Percentiles rank a stretch among this genome's conserved stretches.
These are phyloP conservation scores for Talaromyces trachyspermus DNA, from an alignment of 495 filamentous ascomycete species.

Conservation along the genomic window DNA sequence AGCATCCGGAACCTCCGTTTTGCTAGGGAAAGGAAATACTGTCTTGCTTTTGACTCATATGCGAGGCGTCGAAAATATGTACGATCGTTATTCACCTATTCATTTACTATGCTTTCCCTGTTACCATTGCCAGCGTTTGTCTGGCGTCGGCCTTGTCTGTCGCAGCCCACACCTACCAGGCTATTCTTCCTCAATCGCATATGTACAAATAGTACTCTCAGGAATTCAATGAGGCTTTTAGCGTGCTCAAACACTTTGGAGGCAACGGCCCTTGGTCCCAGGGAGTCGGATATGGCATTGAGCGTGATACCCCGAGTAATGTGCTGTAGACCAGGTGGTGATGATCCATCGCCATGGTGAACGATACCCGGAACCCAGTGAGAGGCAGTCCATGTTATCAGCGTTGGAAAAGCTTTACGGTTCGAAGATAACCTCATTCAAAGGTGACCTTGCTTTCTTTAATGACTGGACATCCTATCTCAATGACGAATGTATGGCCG, in stretches of 20 bases:
- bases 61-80: no score
- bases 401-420: slow-evolving; percentile 15
- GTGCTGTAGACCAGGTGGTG: slow-evolving; percentile 20
- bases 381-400: slow-evolving; percentile 10
- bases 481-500: slow-evolving; percentile 21
- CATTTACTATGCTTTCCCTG: no score
- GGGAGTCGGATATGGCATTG: slow-evolving; percentile 13
- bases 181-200: no score
- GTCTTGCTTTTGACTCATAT: no score
- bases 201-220: no score
- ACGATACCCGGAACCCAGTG: slow-evolving; percentile 35
- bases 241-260: slow-evolving; percentile 14
- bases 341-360: slow-evolving; percentile 42
- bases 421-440: slow-evolving; percentile 14
- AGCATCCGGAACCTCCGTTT: no score
- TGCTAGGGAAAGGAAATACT: no score
- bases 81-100: no score
- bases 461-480: slow-evolving; percentile 46
- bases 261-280: slow-evolving; percentile 17
- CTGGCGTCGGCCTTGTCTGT: no score
- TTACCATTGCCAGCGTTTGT: no score
- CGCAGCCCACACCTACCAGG: no score
- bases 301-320: slow-evolving; percentile 17
- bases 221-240: slow-evolving; percentile 13
- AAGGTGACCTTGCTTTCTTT: slow-evolving; percentile 40